A percentile compares a stretch with the other conserved stretches of the same genome.
phyloP scores from a whole-genome alignment of 305 asterid species.

The Stenogyne calaminthoides region DNA sequence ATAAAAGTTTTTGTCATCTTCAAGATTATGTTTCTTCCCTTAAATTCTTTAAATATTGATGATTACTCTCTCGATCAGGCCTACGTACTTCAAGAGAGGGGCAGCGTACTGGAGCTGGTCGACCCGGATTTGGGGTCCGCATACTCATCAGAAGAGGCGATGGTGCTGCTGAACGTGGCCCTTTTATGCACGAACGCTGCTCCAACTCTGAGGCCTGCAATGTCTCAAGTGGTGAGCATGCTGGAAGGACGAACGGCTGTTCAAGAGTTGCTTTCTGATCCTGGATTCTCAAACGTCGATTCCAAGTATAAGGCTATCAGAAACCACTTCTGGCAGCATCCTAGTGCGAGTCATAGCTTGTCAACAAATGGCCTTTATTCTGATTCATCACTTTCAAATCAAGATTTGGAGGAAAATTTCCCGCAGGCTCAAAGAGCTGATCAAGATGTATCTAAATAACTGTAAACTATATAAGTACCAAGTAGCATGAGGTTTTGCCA shows the following conservation, averaged over 20 bases:
- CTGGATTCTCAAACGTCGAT: conserved; percentile 61
- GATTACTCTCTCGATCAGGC: too few relatives aligned
- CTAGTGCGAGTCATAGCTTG: conserved; percentile 56
- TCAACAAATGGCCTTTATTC: conserved; percentile 46
- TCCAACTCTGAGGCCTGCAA: conserved; percentile 82
- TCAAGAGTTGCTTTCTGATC: conserved; percentile 80
- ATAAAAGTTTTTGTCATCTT: background rate
- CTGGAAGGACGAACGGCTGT: conserved; percentile 84
- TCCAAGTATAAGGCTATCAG: conserved; percentile 64
- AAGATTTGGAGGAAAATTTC: conserved; percentile 33
- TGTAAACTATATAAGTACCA: background rate
- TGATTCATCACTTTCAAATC: conserved; percentile 48
- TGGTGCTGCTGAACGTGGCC: conserved; percentile 71
- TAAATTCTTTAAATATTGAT: background rate
- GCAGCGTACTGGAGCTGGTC: conserved; percentile 68
- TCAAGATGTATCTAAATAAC: conserved; percentile 3
- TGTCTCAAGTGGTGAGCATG: conserved; percentile 97
- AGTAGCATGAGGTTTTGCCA: conserved; percentile 12
- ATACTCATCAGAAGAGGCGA: conserved; percentile 77
- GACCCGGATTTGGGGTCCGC: conserved; percentile 77
- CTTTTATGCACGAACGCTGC: conserved; percentile 86
- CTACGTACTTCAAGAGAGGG: conserved; percentile 86
- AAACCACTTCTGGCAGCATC: conserved; percentile 86
- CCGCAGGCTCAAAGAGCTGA: conserved; percentile 30
- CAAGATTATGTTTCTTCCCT: background rate